A percentile compares a stretch with the other conserved stretches of the same genome.
Conservation (phyloP, 2,329 filamentous ascomycete genomes). For the Alternaria infectoria region DNA sequence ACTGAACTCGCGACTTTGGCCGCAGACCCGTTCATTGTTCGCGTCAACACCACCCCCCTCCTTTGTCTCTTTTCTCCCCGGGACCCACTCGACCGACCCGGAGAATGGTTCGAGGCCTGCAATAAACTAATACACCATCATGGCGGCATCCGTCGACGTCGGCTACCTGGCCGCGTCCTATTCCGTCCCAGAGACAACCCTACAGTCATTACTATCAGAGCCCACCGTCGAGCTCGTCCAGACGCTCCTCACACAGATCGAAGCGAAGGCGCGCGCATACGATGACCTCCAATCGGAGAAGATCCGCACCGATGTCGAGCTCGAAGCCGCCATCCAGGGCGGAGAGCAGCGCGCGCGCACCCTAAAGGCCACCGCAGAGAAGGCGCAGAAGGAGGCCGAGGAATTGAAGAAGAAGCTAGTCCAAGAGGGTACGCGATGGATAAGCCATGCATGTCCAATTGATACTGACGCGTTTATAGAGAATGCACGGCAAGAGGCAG, state of each 20-base stretch:
- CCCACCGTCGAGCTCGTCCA: slow-evolving; percentile 81
- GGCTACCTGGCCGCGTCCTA: slow-evolving; percentile 76
- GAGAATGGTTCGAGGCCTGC: slow-evolving; percentile 31
- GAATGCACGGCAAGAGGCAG: slow-evolving; percentile 73
- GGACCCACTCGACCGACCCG: not conserved
- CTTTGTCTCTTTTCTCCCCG: slow-evolving; percentile 30
- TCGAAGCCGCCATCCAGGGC: slow-evolving; percentile 86
- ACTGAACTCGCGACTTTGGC: slow-evolving; percentile 27
- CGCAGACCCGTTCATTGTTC: slow-evolving; percentile 22
- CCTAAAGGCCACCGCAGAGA: slow-evolving; percentile 81
- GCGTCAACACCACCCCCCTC: slow-evolving; percentile 22
- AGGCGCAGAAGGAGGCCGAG: slow-evolving; percentile 82
- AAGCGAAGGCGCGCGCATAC: slow-evolving; percentile 79
- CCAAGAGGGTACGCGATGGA: slow-evolving; percentile 71
- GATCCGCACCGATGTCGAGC: slow-evolving; percentile 85
- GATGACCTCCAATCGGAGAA: slow-evolving; percentile 87
- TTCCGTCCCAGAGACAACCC: slow-evolving; percentile 68
- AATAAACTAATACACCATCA: slow-evolving; percentile 43
- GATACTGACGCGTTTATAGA: slow-evolving; percentile 60
- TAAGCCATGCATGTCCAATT: not conserved
- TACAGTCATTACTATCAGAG: slow-evolving; percentile 66
- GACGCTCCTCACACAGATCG: slow-evolving; percentile 75
- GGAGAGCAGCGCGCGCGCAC: slow-evolving; percentile 83
- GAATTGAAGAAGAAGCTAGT: slow-evolving; percentile 81
- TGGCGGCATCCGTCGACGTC: slow-evolving; percentile 71